These are phyloP conservation scores for Firmiana major DNA, from an alignment of 345 rosid genomes.

Conservation along the genomic window DNA sequence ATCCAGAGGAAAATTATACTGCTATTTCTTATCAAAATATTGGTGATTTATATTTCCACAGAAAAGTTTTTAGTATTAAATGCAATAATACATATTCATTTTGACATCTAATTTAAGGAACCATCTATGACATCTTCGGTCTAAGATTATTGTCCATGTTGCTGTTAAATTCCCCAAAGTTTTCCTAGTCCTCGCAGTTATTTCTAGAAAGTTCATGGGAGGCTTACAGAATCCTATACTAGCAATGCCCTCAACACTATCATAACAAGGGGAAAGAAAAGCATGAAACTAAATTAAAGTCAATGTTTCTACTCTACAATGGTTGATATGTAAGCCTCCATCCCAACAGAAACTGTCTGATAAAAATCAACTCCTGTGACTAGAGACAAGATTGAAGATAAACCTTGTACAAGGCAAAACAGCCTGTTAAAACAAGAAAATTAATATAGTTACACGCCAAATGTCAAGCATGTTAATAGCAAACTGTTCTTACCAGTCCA, in stretches of 20 bases:
- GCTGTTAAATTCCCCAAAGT: neutral
- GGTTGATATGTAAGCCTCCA: neutral
- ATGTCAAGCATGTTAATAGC: neutral
- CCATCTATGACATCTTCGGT: neutral
- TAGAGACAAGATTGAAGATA: neutral
- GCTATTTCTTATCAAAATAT: neutral
- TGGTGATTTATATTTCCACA: neutral
- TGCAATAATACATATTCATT: neutral
- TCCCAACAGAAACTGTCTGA: neutral
- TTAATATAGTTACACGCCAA: neutral
- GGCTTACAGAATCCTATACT: neutral
- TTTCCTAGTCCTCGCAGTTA: neutral
- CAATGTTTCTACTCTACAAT: neutral
- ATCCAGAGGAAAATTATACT: neutral
- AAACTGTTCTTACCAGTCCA: slow-evolving; percentile 44
- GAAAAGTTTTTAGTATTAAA: neutral
- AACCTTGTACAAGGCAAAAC: neutral
- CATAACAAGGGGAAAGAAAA: neutral
- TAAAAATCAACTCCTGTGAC: neutral
- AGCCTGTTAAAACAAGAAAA: neutral
- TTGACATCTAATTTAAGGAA: neutral
- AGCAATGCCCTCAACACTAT: neutral
- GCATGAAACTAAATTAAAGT: neutral
- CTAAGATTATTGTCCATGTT: neutral
- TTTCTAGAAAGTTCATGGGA: neutral